phyloP scores from a whole-genome alignment of 2,329 filamentous ascomycete species.

The Scedosporium dehoogii region DNA sequence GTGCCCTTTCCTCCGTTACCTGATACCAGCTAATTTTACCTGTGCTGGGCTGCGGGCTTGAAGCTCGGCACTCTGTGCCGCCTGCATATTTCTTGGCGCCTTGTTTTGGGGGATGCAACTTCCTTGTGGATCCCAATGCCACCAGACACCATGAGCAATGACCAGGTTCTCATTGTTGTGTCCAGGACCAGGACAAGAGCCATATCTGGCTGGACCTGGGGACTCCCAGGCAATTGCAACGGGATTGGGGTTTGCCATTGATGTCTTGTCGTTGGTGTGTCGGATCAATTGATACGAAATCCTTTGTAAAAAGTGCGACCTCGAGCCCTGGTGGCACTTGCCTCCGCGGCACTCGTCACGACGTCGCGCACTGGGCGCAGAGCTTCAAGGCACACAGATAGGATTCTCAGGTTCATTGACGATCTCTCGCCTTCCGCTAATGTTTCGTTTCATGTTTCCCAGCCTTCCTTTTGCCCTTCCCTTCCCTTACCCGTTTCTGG shows the following conservation, averaged over 20 bases:
- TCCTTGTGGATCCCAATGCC: neutral
- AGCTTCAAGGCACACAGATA: neutral
- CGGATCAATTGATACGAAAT: too few relatives aligned
- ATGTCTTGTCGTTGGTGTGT: too few relatives aligned
- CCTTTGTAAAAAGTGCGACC: neutral
- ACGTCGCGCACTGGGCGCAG: neutral
- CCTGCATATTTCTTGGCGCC: constrained; percentile 4
- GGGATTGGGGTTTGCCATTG: neutral
- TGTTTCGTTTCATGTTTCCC: neutral
- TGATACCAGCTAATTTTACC: too few relatives aligned
- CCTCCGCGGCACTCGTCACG: neutral
- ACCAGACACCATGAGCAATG: neutral
- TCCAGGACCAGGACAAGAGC: too few relatives aligned
- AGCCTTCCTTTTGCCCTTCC: neutral
- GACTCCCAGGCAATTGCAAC: neutral
- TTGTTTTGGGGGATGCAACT: constrained; percentile 2
- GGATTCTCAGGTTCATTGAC: neutral
- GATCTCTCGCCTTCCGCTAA: neutral
- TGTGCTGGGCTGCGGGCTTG: neutral
- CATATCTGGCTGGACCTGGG: too few relatives aligned
- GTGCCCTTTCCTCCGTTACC: too few relatives aligned
- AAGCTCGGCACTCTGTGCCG: constrained; percentile 7
- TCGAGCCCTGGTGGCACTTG: neutral
- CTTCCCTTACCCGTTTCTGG: neutral
- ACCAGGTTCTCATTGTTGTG: too few relatives aligned